Evolutionary conservation across 441 rosid genomes (phyloP), one percentile per base, ranked within the genome.

Genomic region (Euphorbia schlechtendalii): DNA sequence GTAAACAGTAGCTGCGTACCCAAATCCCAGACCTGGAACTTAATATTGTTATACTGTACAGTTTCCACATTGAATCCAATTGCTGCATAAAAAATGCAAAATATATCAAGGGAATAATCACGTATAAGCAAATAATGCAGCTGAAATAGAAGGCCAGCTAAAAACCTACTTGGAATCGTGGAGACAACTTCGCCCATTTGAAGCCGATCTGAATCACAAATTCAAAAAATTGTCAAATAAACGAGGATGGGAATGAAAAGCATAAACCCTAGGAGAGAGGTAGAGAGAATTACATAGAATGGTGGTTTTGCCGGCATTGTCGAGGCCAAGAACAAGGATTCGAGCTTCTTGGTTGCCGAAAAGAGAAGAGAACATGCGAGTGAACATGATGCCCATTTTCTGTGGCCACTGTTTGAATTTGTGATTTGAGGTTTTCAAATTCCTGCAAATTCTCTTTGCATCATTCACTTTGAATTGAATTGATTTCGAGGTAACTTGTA

Each of bases 101-200:
- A 40, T n/a, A 9, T 25, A 8, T 10, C 12, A 36, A 59, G 5
- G 46, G 28, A n/a, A n/a, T n/a, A n/a, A n/a, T n/a, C n/a, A n/a
- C n/a, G n/a, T n/a, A n/a, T n/a, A n/a, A n/a, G n/a, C n/a, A n/a
- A n/a, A n/a, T n/a, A 36, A 20, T 3, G 40, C 11, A n/a, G n/a
- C n/a, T n/a, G n/a, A n/a, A n/a, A n/a, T n/a, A n/a, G n/a, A n/a
- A n/a, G n/a, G n/a, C n/a, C 7, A 32, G 40, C n/a, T n/a, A 20
- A 55, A 41, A 17, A 73, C 90, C 56, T 45, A 89, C 96, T 89
- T 59, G 96, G 93, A 63, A 89, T 86, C 36, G 96, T 89, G 64
- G 96, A 86, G 28, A 89, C n/a, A 89, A 89, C 93, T 61, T 89
- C 96, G 36, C 96, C 96, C 90, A 86, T 89, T 77, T 89, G 93